A percentile compares a stretch with the other conserved stretches of the same genome.
Conservation (phyloP, 73 alveolate genomes). For the Tetrahymena borealis region DNA sequence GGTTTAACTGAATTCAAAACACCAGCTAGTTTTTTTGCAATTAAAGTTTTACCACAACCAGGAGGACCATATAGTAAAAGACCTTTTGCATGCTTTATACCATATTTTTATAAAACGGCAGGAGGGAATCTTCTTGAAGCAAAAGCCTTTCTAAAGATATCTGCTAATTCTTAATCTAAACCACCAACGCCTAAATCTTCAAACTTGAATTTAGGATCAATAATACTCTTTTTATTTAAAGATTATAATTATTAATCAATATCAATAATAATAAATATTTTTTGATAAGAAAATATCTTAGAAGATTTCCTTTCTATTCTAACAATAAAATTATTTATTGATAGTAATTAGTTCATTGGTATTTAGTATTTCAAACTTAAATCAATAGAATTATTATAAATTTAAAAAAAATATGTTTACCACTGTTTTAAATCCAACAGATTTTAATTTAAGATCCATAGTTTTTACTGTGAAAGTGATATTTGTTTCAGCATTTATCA, state of each 20-base stretch:
- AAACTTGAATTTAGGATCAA: slow-evolving; percentile 83
- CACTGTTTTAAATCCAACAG: not conserved
- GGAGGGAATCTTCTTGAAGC: slow-evolving; percentile 98
- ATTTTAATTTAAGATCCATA: not conserved
- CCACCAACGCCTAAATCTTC: slow-evolving; percentile 99
- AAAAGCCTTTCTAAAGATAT: slow-evolving; percentile 98
- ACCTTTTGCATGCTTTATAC: slow-evolving; percentile 79
- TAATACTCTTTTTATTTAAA: slow-evolving; percentile 34
- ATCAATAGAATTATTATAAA: too few relatives aligned
- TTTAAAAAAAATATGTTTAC: not conserved
- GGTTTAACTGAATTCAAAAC: slow-evolving; percentile 65
- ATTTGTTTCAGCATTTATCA: not conserved
- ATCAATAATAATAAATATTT: too few relatives aligned
- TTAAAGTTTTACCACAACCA: slow-evolving; percentile 74
- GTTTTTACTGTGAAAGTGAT: not conserved
- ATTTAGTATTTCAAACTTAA: too few relatives aligned
- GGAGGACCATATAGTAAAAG: slow-evolving; percentile 77
- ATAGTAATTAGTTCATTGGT: too few relatives aligned
- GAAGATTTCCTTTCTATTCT: too few relatives aligned
- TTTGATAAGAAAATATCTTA: too few relatives aligned
- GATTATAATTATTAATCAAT: too few relatives aligned
- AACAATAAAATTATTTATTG: too few relatives aligned
- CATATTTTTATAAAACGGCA: slow-evolving; percentile 91
- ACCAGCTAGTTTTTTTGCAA: slow-evolving; percentile 70
- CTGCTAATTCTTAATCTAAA: slow-evolving; percentile 90